Base-by-base conservation (phyloP, 345 rosid genomes). In the Physaria fendleri region DNA sequence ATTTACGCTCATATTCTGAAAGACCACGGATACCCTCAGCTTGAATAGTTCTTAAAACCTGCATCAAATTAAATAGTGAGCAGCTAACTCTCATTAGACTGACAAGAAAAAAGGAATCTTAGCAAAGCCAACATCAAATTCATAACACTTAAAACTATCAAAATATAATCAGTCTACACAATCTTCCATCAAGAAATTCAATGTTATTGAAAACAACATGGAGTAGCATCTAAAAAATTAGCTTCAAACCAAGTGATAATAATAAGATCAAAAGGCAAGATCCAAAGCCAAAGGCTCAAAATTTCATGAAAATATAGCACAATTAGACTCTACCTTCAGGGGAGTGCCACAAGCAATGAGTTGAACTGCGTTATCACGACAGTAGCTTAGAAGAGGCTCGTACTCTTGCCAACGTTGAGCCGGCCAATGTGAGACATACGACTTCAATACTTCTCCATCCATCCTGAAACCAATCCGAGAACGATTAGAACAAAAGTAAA, bases 271-370 rank as follows among this genome's bases (percentile, higher is more conserved):
- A 38, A 23, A 1, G 7, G 45, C 24, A 33, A 15, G 17, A 32
- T 20, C n/a, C n/a, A n/a, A n/a, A n/a, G n/a, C 42, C 17, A 33
- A 52, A 34, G 9, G 41, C 10, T 33, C 57, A 52, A 52, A 1
- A 17, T 5, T 2, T 32, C 28, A 32, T 32, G 57, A 51, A 22
- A 45, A 45, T 10, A 21, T 4, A 10, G 14, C 7, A 18, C 3
- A 22, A 12, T 11, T 1, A 50, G 18, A 24, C 15, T 25, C 28
- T 32, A 90, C 98, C 95, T 84, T 75, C 38, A 88, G 86, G 2
- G 96, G 96, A 75, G 90, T 74, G 71, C 92, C 98, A 69, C 88
- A 81, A 59, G 98, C 92, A 76, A 92, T 81, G 65, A 88, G 75
- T 29, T 54, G 77, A 64, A 88, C 65, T 21, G 77, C 74, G 60